Evolutionary conservation across 73 alveolate genomes (phyloP).

Genomic region (Symbiodinium pilosum): DNA sequence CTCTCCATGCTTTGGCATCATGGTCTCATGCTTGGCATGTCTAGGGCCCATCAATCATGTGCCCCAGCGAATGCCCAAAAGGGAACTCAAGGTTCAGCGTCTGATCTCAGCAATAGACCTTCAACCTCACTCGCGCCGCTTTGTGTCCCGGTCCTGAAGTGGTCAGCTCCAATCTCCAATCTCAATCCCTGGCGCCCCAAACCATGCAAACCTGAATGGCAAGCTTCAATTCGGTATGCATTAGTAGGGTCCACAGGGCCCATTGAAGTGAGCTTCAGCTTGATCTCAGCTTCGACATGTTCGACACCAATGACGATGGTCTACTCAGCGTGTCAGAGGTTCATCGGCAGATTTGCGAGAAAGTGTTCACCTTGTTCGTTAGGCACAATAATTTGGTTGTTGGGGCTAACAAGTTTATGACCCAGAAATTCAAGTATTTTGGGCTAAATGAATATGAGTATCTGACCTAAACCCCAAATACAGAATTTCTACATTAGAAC

Average conservation of each 20-base stretch:
- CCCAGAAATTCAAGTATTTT: neutral
- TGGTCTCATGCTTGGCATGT: too few relatives aligned
- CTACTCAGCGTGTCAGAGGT: conserved; percentile 42
- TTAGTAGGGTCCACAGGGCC: too few relatives aligned
- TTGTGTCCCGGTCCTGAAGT: neutral
- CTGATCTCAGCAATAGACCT: neutral
- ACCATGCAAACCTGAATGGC: neutral
- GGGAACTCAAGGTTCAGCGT: neutral
- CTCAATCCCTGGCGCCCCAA: neutral
- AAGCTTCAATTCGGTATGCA: too few relatives aligned
- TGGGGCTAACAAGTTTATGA: neutral
- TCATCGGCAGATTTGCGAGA: neutral
- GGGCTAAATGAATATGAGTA: neutral
- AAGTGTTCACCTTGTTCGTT: too few relatives aligned
- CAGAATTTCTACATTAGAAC: too few relatives aligned
- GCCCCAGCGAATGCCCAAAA: too few relatives aligned
- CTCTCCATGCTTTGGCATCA: too few relatives aligned
- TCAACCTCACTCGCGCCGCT: neutral
- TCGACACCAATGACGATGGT: conserved; percentile 93
- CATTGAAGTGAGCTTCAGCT: too few relatives aligned
- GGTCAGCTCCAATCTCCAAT: neutral
- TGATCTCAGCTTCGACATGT: conserved; percentile 65
- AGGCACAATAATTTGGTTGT: neutral
- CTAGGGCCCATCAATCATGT: too few relatives aligned
- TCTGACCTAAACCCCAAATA: neutral